A percentile compares a stretch with the other conserved stretches of the same genome.
Conservation (phyloP, 208 protist species). For the Wallacemonas sp. region DNA sequence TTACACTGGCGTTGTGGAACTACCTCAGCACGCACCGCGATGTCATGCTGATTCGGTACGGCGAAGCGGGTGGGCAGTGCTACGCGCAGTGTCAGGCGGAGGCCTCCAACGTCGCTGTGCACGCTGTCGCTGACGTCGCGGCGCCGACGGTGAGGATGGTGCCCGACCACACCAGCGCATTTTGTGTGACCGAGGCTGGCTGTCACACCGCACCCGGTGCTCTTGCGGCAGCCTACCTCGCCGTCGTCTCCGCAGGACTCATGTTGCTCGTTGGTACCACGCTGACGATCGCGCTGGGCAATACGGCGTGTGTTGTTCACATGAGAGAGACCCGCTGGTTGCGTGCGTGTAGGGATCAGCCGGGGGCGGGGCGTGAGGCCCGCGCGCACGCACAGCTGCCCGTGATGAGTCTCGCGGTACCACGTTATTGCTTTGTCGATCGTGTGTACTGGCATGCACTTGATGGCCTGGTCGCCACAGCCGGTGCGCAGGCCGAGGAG, state of each 20-base stretch:
- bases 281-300: slow-evolving; percentile 6
- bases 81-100: background rate
- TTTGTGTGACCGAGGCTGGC: background rate
- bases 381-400: background rate
- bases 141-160: too few relatives aligned
- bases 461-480: slow-evolving; percentile 14
- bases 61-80: background rate
- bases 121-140: background rate
- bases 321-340: slow-evolving; percentile 8
- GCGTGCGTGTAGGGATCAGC: slow-evolving; percentile 1
- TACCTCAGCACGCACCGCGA: slow-evolving; percentile 25
- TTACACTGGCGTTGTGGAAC: slow-evolving; percentile 33
- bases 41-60: background rate
- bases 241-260: slow-evolving; percentile 10
- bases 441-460: background rate
- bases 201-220: background rate
- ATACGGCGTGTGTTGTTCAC: slow-evolving; percentile 6
- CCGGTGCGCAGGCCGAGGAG: background rate
- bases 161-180: background rate
- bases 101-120: too few relatives aligned
- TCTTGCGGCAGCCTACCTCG: slow-evolving; percentile 17
- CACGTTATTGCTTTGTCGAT: background rate
- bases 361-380: too few relatives aligned
- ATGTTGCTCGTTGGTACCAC: slow-evolving; percentile 11
- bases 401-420: background rate